A percentile compares a stretch with the other conserved stretches of the same genome.
Conservation (phyloP, 768 basidiomycete species). For the Trichaptum fuscoviolaceum region DNA sequence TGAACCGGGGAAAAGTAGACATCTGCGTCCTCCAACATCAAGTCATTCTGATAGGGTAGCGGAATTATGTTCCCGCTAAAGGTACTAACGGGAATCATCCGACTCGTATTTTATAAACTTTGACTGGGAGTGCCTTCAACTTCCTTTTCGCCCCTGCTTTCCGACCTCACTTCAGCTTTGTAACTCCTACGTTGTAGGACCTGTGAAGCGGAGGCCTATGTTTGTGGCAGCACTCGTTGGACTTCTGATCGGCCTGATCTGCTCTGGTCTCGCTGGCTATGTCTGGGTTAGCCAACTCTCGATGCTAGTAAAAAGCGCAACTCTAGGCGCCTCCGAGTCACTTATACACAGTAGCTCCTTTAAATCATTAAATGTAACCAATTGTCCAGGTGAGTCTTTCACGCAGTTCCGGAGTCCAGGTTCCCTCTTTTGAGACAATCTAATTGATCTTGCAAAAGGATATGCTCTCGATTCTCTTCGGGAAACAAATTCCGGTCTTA, state of each 20-base stretch:
- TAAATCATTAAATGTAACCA: conserved; percentile 25
- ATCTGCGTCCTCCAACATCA: neutral
- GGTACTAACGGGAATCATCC: neutral
- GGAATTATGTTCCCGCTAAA: neutral
- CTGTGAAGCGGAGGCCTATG: neutral
- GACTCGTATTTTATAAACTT: neutral
- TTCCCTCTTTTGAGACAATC: neutral
- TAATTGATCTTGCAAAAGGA: neutral
- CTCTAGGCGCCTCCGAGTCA: too few species aligned
- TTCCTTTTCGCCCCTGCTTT: neutral
- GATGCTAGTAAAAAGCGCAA: too few species aligned
- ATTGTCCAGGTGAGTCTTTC: conserved; percentile 24
- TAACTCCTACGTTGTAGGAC: neutral
- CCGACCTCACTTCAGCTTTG: neutral
- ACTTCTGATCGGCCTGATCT: neutral
- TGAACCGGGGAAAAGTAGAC: too few species aligned
- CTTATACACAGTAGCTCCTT: neutral
- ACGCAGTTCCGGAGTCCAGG: too few species aligned
- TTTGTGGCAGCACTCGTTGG: neutral
- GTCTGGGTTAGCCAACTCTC: neutral
- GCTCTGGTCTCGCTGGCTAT: neutral
- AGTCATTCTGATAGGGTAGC: neutral
- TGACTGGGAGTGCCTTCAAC: neutral
- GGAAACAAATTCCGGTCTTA: conserved; percentile 14
- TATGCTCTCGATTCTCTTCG: conserved; percentile 6